Evolutionary conservation across 2,329 filamentous ascomycete species (phyloP).

Genomic region (Fusarium zealandicum): DNA sequence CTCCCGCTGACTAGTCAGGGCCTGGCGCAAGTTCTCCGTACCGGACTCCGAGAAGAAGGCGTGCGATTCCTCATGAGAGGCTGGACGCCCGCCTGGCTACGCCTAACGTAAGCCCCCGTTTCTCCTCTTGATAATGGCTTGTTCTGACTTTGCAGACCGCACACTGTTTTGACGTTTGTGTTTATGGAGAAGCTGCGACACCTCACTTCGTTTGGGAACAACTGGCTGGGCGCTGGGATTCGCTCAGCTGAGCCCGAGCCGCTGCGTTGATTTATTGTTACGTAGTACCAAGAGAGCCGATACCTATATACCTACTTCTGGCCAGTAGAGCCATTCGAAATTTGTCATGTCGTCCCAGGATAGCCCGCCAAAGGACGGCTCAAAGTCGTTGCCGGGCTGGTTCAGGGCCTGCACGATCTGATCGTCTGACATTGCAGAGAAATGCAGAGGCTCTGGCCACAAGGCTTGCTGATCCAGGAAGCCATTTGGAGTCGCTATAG

Average conservation of each 20-base stretch:
- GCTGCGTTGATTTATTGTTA: slow-evolving; percentile 18
- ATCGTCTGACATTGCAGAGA: slow-evolving; percentile 74
- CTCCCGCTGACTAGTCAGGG: slow-evolving; percentile 33
- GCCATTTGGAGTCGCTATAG: slow-evolving; percentile 32
- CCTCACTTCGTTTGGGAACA: slow-evolving; percentile 40
- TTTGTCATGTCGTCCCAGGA: slow-evolving; percentile 66
- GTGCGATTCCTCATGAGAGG: slow-evolving; percentile 54
- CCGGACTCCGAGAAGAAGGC: slow-evolving; percentile 49
- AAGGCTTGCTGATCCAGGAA: slow-evolving; percentile 44
- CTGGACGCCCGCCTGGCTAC: slow-evolving; percentile 55
- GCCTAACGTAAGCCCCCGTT: slow-evolving; percentile 48
- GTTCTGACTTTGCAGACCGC: slow-evolving; percentile 44
- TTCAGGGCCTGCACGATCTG: slow-evolving; percentile 73
- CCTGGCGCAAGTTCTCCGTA: slow-evolving; percentile 45
- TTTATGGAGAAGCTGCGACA: slow-evolving; percentile 54
- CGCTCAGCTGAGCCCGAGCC: slow-evolving; percentile 10
- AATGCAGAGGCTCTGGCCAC: slow-evolving; percentile 63
- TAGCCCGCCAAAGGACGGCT: slow-evolving; percentile 61
- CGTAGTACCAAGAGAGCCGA: not conserved
- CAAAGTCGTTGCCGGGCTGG: slow-evolving; percentile 66
- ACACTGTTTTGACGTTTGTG: slow-evolving; percentile 55
- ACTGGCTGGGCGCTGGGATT: slow-evolving; percentile 26
- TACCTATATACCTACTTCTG: slow-evolving; percentile 49
- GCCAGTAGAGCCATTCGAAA: slow-evolving; percentile 64
- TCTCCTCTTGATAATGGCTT: fast-evolving